Base-by-base conservation (phyloP, 495 filamentous ascomycete genomes). In the Rusavskia elegans region DNA sequence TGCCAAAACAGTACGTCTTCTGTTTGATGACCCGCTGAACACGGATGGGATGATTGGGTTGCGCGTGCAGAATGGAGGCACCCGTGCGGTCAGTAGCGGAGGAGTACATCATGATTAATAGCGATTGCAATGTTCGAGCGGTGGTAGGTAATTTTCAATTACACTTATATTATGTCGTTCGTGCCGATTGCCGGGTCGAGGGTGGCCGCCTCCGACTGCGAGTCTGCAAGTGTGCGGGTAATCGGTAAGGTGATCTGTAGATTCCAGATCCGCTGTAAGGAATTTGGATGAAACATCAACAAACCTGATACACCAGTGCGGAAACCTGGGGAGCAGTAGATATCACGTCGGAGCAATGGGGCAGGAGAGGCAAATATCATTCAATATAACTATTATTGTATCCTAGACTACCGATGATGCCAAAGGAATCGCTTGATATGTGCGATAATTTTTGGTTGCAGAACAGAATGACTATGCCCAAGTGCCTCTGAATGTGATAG, bases 401-500 rank as follows among this genome's bases (percentile, higher is more conserved):
- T 52, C 37, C 50, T 44, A 39, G 27, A 41, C 23, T 41, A 30
- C 36, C 39, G 30, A 17, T 19, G 35, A 41, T 44, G 50, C 44
- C 44, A 7, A 29, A 21, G 6, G 19, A n/a, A 2, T 42, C 44
- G 40, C 40, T 1, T 19, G 14, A n/a, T 14, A 29, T 25, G 44
- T 11, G 14, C 44, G 23, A 29, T 29, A 25, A 10, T 20, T 46
- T 37, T 42, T 53, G 30, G 45, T 45, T 45, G 29, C 25, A 44
- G 48, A 42, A 42, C 48, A 5, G 20, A 48, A 50, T 10, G 21
- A 42, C 48, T 30, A 57, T 54, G 54, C 48, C 32, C 19, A 49
- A 36, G 41, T 54, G 54, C 41, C 48, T 41, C 29, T 38, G 51
- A 42, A 57, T 59, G 56, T 50, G 23, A 46, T 57, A 57, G 45